Conservation (phyloP, 2,329 filamentous ascomycete species). For the Penicillium oxalicum region DNA sequence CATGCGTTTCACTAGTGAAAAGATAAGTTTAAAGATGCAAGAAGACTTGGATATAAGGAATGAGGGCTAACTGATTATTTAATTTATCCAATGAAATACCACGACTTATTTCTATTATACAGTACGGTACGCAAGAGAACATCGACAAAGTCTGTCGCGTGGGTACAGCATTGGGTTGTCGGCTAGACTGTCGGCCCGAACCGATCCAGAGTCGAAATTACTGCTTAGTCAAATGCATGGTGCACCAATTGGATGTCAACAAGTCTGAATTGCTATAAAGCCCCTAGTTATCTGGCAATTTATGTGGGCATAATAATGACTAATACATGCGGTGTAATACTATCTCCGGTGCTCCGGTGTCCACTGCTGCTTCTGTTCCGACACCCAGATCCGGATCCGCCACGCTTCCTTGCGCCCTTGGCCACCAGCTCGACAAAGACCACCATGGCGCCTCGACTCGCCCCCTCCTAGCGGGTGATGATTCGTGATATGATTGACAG, state of each 20-base stretch:
- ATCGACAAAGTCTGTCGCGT: neutral
- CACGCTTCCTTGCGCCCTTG: constrained; percentile 1
- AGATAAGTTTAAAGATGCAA: neutral
- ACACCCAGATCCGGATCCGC: neutral
- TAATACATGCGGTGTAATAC: no score
- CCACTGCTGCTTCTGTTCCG: no score
- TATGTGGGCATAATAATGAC: no score
- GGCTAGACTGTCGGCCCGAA: constrained; percentile 11
- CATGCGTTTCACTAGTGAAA: neutral
- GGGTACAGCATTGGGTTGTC: constrained; percentile 1
- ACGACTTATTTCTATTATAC: neutral
- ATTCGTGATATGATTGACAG: constrained; percentile 13
- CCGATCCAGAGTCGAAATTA: constrained; percentile 2
- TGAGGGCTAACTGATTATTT: neutral
- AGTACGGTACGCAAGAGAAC: neutral
- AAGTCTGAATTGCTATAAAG: no score
- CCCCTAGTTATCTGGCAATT: no score
- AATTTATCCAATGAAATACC: neutral
- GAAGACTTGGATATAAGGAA: neutral
- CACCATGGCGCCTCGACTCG: constrained; percentile 9
- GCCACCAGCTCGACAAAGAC: neutral
- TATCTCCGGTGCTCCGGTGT: no score
- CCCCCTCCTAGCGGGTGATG: constrained; percentile 10
- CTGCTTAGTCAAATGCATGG: no score
- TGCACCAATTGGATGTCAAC: no score